Conservation (phyloP, 1,139 yeast species). For the Pneumocystis jirovecii region DNA sequence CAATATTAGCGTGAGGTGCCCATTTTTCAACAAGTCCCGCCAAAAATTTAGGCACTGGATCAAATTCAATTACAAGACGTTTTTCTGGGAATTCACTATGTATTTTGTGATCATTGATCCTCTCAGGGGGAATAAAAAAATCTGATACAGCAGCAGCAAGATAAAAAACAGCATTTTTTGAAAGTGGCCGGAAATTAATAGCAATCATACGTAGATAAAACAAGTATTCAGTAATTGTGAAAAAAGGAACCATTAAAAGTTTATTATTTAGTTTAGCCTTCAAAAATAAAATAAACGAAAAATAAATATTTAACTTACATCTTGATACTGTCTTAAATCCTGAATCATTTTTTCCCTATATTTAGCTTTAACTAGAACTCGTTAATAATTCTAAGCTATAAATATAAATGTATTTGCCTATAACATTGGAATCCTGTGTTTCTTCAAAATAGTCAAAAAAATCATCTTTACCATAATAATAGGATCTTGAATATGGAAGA, state of each 20-base stretch:
- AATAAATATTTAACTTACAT: background rate
- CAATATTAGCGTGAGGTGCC: slow-evolving; percentile 88
- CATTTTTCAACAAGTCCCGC: slow-evolving; percentile 77
- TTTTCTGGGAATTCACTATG: slow-evolving; percentile 53
- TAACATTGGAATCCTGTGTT: slow-evolving; percentile 20
- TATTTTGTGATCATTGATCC: slow-evolving; percentile 84
- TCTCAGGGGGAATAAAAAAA: slow-evolving; percentile 74
- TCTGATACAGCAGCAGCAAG: slow-evolving; percentile 97
- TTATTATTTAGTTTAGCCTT: slow-evolving; percentile 43
- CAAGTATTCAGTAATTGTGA: slow-evolving; percentile 86
- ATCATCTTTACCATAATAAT: slow-evolving; percentile 69
- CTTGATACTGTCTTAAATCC: slow-evolving; percentile 50
- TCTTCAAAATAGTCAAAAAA: slow-evolving; percentile 63
- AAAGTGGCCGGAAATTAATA: slow-evolving; percentile 35
- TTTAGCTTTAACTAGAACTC: slow-evolving; percentile 34
- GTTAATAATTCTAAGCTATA: background rate
- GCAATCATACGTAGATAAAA: slow-evolving; percentile 66
- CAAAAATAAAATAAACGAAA: background rate
- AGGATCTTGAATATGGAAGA: slow-evolving; percentile 74
- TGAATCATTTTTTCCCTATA: slow-evolving; percentile 48
- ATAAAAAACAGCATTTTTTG: slow-evolving; percentile 53
- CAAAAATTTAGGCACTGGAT: slow-evolving; percentile 91
- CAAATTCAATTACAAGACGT: slow-evolving; percentile 66
- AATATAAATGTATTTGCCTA: slow-evolving; percentile 13
- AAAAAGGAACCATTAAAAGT: slow-evolving; percentile 65